Conservation (phyloP, 192 early-diverging fungal species). For the Entomortierella lignicola region DNA sequence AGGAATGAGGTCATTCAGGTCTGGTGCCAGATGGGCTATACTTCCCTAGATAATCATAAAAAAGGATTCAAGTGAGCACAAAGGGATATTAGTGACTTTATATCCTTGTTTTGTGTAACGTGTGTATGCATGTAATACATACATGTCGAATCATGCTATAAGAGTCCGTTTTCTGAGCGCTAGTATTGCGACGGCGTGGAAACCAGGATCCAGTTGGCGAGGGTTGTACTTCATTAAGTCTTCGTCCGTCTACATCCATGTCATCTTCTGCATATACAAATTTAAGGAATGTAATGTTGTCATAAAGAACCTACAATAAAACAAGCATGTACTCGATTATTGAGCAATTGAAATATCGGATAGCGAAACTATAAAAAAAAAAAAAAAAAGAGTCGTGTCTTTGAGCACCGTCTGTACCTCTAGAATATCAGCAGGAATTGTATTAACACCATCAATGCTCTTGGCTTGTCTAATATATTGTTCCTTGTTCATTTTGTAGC, state of each 20-base stretch:
- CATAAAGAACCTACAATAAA: conserved; percentile 62
- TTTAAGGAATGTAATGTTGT: conserved; percentile 66
- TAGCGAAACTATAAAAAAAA: conserved; percentile 4
- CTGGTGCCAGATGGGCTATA: conserved; percentile 43
- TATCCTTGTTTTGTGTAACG: too few species aligned
- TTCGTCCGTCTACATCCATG: conserved; percentile 55
- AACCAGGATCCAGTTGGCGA: conserved; percentile 32
- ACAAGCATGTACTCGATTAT: background rate
- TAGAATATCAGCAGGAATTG: conserved; percentile 75
- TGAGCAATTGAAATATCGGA: background rate
- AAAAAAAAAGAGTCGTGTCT: background rate
- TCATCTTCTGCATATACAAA: conserved; percentile 68
- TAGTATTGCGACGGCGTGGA: conserved; percentile 35
- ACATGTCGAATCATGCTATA: conserved; percentile 59
- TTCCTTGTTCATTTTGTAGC: conserved; percentile 84
- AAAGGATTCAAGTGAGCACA: background rate
- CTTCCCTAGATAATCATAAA: conserved; percentile 21
- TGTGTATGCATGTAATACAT: background rate
- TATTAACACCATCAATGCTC: conserved; percentile 73
- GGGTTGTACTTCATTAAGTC: conserved; percentile 36
- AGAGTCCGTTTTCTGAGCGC: conserved; percentile 42
- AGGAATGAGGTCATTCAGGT: conserved; percentile 44
- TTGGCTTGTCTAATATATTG: conserved; percentile 80
- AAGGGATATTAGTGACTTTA: too few species aligned
- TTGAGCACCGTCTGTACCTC: conserved; percentile 65